phyloP scores from a whole-genome alignment of 768 basidiomycete genomes.

The Suillus placidus region DNA sequence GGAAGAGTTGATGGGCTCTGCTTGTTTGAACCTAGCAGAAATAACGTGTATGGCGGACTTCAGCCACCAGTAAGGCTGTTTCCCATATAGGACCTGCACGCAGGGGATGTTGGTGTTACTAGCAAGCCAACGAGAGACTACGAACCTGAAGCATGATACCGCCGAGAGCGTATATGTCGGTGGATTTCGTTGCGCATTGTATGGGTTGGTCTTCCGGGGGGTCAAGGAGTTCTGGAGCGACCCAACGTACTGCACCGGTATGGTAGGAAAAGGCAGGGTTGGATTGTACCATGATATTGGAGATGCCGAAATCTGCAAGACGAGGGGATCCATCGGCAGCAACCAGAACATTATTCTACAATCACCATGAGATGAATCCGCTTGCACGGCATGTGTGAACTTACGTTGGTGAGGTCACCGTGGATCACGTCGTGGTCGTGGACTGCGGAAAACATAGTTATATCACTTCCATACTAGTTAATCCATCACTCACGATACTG shows the following conservation, averaged over 20 bases:
- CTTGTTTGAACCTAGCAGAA: slow-evolving; percentile 19
- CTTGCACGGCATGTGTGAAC: background rate
- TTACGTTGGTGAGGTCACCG: slow-evolving; percentile 16
- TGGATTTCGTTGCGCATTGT: slow-evolving; percentile 15
- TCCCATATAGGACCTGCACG: slow-evolving; percentile 31
- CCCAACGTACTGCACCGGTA: slow-evolving; percentile 18
- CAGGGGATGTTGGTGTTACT: background rate
- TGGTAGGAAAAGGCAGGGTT: slow-evolving; percentile 28
- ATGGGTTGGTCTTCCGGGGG: background rate
- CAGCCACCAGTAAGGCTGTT: slow-evolving; percentile 26
- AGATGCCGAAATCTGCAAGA: slow-evolving; percentile 46
- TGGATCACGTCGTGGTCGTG: slow-evolving; percentile 12
- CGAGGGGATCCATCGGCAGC: slow-evolving; percentile 8
- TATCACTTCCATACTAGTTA: background rate
- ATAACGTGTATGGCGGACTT: slow-evolving; percentile 27
- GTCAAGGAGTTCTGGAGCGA: slow-evolving; percentile 21
- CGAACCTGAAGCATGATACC: slow-evolving; percentile 24
- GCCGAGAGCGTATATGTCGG: slow-evolving; percentile 25
- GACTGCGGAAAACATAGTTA: slow-evolving; percentile 7
- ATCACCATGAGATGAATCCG: background rate
- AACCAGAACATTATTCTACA: slow-evolving; percentile 15
- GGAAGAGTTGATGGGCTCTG: slow-evolving; percentile 18
- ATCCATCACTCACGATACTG: slow-evolving; percentile 35
- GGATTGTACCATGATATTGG: slow-evolving; percentile 40
- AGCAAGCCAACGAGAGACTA: background rate